phyloP scores from a whole-genome alignment of 306 rosid genomes.

The Casuarina equisetifolia region DNA sequence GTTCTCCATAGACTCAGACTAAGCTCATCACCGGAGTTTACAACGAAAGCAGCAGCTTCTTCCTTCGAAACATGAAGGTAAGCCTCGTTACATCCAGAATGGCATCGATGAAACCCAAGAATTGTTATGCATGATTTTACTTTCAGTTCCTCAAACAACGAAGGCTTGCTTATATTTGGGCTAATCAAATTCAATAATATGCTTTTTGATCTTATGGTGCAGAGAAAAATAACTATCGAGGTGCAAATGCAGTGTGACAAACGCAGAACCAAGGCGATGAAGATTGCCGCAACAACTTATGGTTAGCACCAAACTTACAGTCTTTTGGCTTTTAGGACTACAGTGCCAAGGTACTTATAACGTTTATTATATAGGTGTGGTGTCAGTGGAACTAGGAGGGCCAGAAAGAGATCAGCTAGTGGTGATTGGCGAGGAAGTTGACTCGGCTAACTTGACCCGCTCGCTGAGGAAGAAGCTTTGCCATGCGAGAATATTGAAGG shows the following conservation, averaged over 20 bases:
- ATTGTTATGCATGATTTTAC: too few species aligned
- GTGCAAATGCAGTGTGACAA: slow-evolving; percentile 23
- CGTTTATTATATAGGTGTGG: slow-evolving; percentile 28
- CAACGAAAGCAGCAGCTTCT: too few species aligned
- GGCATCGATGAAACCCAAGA: too few species aligned
- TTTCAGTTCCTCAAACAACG: too few species aligned
- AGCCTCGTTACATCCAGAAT: too few species aligned
- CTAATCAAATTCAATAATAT: too few species aligned
- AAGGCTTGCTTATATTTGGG: too few species aligned
- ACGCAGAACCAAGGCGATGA: slow-evolving; percentile 39
- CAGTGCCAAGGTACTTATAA: neutral
- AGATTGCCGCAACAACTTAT: slow-evolving; percentile 24
- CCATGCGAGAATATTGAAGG: neutral
- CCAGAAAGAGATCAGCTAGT: slow-evolving; percentile 26
- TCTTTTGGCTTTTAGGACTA: neutral
- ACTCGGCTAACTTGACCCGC: slow-evolving; percentile 24
- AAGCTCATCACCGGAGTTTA: too few species aligned
- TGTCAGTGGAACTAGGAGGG: slow-evolving; percentile 36
- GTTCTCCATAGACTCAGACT: too few species aligned
- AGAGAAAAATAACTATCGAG: slow-evolving; percentile 39
- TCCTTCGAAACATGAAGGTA: too few species aligned
- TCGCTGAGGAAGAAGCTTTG: slow-evolving; percentile 18
- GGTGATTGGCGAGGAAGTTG: slow-evolving; percentile 23
- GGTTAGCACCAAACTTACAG: slow-evolving; percentile 5
- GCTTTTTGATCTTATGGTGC: neutral